Evolutionary conservation across 2,329 filamentous ascomycete genomes (phyloP).

Genomic region (Macrophomina pseudophaseolina): DNA sequence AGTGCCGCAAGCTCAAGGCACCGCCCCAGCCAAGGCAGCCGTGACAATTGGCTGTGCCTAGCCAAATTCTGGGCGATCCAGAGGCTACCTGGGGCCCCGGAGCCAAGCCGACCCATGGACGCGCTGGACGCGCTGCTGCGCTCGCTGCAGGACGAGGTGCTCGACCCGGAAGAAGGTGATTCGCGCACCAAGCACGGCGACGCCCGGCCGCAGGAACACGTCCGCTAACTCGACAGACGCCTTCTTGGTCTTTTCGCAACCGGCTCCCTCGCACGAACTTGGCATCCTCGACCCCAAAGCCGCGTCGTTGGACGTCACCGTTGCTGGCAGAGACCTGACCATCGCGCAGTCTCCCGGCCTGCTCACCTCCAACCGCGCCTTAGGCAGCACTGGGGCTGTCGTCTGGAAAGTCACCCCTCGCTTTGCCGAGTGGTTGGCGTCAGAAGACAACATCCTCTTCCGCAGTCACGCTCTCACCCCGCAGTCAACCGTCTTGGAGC

Average conservation of each 20-base stretch:
- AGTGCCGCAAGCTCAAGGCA: background rate
- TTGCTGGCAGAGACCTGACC: conserved; percentile 72
- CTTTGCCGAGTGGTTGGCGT: conserved; percentile 79
- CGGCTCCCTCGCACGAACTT: conserved; percentile 69
- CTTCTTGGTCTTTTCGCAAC: conserved; percentile 81
- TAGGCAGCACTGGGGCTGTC: conserved; percentile 80
- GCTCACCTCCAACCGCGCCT: conserved; percentile 74
- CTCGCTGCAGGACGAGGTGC: conserved; percentile 56
- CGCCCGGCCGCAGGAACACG: background rate
- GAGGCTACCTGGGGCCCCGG: conserved; percentile 3
- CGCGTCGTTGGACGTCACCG: conserved; percentile 52
- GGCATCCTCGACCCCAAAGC: conserved; percentile 26
- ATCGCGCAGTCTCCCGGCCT: conserved; percentile 85
- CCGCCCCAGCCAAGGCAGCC: conserved; percentile 20
- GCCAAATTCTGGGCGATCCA: background rate
- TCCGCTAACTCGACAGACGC: conserved; percentile 65
- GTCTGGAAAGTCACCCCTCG: conserved; percentile 90
- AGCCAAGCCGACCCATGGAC: conserved; percentile 13
- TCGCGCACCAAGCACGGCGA: background rate
- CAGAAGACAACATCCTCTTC: conserved; percentile 68
- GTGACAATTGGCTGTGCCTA: background rate
- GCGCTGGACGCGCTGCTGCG: conserved; percentile 40
- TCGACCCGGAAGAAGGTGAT: conserved; percentile 66
- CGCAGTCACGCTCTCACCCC: conserved; percentile 55
- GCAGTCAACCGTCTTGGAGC: conserved; percentile 71